phyloP scores from a whole-genome alignment of 441 rosid species.

The Arabidopsis hybrid region DNA sequence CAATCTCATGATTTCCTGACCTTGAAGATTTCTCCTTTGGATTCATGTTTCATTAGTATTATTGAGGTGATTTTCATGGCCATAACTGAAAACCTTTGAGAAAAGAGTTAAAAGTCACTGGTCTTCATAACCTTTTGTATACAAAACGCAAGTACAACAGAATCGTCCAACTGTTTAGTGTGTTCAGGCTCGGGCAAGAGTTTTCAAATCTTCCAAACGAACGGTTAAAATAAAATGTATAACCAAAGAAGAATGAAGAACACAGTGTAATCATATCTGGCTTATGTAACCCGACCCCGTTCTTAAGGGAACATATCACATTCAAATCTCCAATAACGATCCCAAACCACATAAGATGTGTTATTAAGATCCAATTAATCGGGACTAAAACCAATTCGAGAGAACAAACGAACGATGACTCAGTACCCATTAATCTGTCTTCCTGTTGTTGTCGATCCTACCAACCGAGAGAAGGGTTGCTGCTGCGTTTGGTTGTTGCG shows the following conservation, averaged over 20 bases:
- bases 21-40: background rate
- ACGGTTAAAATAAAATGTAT: constrained; percentile 19
- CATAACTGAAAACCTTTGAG: background rate
- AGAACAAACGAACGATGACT: constrained; percentile 35
- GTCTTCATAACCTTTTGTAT: too few relatives aligned
- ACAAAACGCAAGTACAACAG: too few relatives aligned
- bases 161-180: too few relatives aligned
- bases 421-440: constrained; percentile 80
- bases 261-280: constrained; percentile 25
- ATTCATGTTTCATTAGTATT: constrained; percentile 1
- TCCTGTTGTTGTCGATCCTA: constrained; percentile 48
- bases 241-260: constrained; percentile 24
- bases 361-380: constrained; percentile 35
- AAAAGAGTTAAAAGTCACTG: background rate
- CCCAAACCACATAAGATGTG: constrained; percentile 22
- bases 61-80: background rate
- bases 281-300: constrained; percentile 26
- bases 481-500: constrained; percentile 57
- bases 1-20: background rate
- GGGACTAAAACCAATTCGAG: constrained; percentile 36
- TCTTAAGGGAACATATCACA: constrained; percentile 25
- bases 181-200: background rate
- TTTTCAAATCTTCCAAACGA: background rate
- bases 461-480: constrained; percentile 70
- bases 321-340: constrained; percentile 26